Evolutionary conservation across 176 grass and related monocot species (phyloP).

Genomic region (Elaeis guineensis): DNA sequence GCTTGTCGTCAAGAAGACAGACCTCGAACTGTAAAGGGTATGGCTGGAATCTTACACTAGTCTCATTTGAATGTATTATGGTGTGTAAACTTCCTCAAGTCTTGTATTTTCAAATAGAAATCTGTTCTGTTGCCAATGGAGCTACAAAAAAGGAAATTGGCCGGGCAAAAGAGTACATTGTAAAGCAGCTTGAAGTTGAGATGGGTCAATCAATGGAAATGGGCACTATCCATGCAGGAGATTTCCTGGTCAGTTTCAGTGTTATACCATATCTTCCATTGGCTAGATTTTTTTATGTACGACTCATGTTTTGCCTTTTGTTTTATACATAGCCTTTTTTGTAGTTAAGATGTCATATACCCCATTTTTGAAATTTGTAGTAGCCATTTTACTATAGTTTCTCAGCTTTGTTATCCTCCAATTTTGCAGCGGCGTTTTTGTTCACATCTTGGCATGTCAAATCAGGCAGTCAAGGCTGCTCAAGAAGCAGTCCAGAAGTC

Average conservation of each 20-base stretch:
- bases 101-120: constrained; percentile 1
- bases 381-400: too few species aligned
- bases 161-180: constrained; percentile 16
- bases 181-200: constrained; percentile 19
- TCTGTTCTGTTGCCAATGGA: constrained; percentile 21
- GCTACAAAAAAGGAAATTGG: constrained; percentile 20
- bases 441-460: constrained; percentile 15
- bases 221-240: constrained; percentile 17
- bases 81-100: too few species aligned
- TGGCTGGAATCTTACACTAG: too few species aligned
- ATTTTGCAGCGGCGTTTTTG: constrained; percentile 6
- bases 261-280: too few species aligned
- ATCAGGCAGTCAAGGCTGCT: constrained; percentile 11
- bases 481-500: constrained; percentile 12
- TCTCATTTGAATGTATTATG: too few species aligned
- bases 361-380: too few species aligned
- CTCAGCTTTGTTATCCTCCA: too few species aligned
- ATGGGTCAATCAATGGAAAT: constrained; percentile 17
- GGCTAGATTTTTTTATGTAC: too few species aligned
- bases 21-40: constrained; percentile 14
- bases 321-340: too few species aligned
- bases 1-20: constrained; percentile 17
- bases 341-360: too few species aligned
- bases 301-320: too few species aligned
- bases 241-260: constrained; percentile 13